Evolutionary conservation across 345 rosid genomes (phyloP), one percentile per base, ranked within the genome.

Genomic region (Citrus unshiu): DNA sequence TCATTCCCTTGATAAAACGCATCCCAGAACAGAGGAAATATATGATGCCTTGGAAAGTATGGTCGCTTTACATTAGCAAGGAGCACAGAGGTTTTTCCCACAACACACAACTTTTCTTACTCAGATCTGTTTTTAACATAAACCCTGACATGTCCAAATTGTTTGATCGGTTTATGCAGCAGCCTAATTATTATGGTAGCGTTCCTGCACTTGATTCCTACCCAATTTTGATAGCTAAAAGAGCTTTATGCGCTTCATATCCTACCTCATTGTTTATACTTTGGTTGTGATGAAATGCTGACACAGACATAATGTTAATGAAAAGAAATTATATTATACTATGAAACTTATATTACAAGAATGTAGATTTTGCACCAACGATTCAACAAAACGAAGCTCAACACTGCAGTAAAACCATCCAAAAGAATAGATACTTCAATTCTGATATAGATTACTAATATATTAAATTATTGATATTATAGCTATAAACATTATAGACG

Each of bases 1-100:
- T 77, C 87, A 90, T 83, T 90, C 93, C 64, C 76, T 89, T 32
- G 93, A 93, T 64, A 81, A 83, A 77, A 82, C 90, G 5, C 95
- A 93, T 85, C 86, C 90, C 6, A 85, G 80, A 84, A 83, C 84
- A 1, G 87, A 86, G 59, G 94, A 90, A 66, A 91, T 90, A 64
- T 85, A 84, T 76, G 32, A 70, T 46, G 65, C 85, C 27, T 78
- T 93, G 77, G 91, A 88, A 75, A 85, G 78, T 75, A 59, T 90
- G 75, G 73, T 81, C 37, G 70, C 54, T 58, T 81, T 69, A 35
- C 46, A 69, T 65, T 81, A 81, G 76, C 49, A 6, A 21, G 13
- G 29, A 30, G 13, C 32, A 25, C 8, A 3, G 9, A 14, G 34
- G 8, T 0, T 40, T 69, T 69, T 34, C 24, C 16, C 64, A 13